Conservation (phyloP, 257 asterid species). For the Salvia rosmarinus region DNA sequence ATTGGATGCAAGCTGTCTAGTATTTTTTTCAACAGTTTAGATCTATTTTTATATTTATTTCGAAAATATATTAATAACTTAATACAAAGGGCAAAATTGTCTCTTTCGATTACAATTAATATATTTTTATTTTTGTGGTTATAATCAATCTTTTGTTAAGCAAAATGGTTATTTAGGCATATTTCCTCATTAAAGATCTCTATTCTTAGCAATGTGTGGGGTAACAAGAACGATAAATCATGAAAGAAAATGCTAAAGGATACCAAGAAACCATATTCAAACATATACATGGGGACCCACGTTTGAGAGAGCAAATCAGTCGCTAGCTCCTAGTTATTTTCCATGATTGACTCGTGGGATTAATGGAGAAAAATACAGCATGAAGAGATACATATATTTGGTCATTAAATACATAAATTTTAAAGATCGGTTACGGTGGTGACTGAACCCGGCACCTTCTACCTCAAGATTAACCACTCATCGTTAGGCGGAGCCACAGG, state of each 20-base stretch:
- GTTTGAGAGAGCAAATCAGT: neutral
- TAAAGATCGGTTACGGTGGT: too few species aligned
- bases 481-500: too few species aligned
- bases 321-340: slow-evolving; percentile 3
- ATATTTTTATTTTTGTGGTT: too few species aligned
- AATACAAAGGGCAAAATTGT: too few species aligned
- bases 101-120: too few species aligned
- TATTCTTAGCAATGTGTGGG: neutral
- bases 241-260: slow-evolving; percentile 3
- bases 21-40: slow-evolving; percentile 13
- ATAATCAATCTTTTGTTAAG: too few species aligned
- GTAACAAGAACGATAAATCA: neutral
- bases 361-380: slow-evolving; percentile 26
- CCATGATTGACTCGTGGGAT: slow-evolving; percentile 2
- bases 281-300: neutral
- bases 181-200: too few species aligned
- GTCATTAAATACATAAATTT: too few species aligned
- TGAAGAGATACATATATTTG: neutral
- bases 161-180: too few species aligned
- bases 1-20: neutral
- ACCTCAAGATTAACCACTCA: too few species aligned
- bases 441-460: too few species aligned
- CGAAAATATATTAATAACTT: too few species aligned
- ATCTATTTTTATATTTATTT: neutral
- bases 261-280: slow-evolving; percentile 7